A percentile compares a stretch with the other conserved stretches of the same genome.
These are phyloP conservation scores for Tulasnella sp. DNA, from an alignment of 768 basidiomycete species.

Conservation along the genomic window DNA sequence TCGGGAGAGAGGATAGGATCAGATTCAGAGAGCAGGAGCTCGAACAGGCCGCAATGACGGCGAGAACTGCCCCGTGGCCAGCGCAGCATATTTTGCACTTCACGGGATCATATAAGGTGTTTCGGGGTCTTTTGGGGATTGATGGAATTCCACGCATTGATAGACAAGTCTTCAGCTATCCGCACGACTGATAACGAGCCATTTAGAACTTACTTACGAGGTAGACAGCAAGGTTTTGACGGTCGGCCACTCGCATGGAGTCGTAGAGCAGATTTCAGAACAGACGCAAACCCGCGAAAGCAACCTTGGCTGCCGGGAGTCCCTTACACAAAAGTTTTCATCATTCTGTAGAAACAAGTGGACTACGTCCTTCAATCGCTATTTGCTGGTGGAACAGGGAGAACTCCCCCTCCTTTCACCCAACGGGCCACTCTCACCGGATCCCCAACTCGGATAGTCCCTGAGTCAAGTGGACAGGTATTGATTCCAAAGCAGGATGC, in stretches of 20 bases:
- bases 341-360: not conserved
- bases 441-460: constrained; percentile 66
- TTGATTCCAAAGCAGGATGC: constrained; percentile 72
- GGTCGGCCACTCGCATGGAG: not conserved
- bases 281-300: not conserved
- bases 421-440: constrained; percentile 49
- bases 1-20: too few species aligned
- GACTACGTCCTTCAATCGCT: not conserved
- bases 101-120: constrained; percentile 70
- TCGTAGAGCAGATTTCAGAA: not conserved
- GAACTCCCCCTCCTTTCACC: constrained; percentile 21
- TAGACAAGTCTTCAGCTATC: not conserved
- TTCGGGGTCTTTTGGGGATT: constrained; percentile 55
- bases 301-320: too few species aligned
- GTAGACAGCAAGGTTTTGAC: constrained; percentile 84
- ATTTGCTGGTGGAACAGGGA: constrained; percentile 14
- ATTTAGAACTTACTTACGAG: constrained; percentile 53
- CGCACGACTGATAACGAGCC: not conserved
- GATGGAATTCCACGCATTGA: constrained; percentile 26
- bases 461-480: constrained; percentile 55
- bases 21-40: too few species aligned
- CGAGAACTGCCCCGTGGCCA: constrained; percentile 35
- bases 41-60: constrained; percentile 58
- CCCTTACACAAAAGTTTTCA: not conserved
- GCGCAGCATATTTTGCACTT: constrained; percentile 84